Conservation (phyloP, 2,329 filamentous ascomycete species). For the Fusarium solani-melongenae region DNA sequence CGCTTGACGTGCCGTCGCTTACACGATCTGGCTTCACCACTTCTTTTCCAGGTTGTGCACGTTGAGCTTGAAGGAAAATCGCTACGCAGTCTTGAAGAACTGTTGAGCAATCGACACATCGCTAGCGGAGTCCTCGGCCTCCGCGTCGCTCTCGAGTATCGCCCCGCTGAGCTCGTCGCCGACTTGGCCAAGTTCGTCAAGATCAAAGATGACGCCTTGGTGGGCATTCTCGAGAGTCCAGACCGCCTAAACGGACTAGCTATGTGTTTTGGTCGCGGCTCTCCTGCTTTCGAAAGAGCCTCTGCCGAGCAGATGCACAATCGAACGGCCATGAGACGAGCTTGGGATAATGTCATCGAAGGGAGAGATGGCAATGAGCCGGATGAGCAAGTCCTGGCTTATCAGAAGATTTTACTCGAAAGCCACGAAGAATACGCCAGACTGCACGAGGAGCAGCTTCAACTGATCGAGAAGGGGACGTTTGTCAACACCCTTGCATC, state of each 20-base stretch:
- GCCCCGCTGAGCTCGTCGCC: neutral
- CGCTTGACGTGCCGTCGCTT: neutral
- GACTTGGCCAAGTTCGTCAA: neutral
- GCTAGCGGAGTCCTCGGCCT: neutral
- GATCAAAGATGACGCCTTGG: neutral
- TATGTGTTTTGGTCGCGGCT: neutral
- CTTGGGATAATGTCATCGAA: neutral
- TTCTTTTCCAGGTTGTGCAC: neutral
- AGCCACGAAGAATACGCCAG: neutral
- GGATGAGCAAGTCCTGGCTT: neutral
- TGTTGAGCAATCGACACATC: neutral
- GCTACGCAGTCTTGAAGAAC: neutral
- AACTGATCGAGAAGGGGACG: neutral
- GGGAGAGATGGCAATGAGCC: neutral
- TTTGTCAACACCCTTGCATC: neutral
- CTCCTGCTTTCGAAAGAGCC: neutral
- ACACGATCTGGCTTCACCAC: neutral
- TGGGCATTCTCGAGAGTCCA: neutral
- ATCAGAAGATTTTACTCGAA: neutral
- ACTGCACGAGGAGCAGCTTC: neutral
- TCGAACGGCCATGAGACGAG: neutral
- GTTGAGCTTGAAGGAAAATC: neutral
- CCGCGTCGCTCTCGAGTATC: neutral
- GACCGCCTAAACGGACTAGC: neutral
- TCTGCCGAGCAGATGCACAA: neutral